phyloP scores from a whole-genome alignment of 495 filamentous ascomycete species.

The Parathielavia hyrcaniae region DNA sequence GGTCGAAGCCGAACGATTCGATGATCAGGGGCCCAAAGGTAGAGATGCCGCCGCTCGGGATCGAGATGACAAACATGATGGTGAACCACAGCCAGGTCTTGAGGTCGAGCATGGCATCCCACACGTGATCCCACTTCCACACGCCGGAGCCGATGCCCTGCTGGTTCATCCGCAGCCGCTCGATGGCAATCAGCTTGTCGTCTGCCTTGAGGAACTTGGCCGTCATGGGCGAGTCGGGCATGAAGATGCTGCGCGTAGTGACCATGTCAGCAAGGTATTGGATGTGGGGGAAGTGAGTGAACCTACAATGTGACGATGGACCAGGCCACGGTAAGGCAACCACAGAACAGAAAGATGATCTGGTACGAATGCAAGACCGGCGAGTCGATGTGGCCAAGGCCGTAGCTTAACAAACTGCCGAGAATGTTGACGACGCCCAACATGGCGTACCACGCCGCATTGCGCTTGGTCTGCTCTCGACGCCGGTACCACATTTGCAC shows the following conservation, averaged over 20 bases:
- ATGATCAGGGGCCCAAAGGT: constrained; percentile 4
- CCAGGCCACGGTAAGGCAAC: background rate
- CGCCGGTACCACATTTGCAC: constrained; percentile 6
- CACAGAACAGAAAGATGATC: background rate
- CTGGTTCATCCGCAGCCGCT: constrained; percentile 5
- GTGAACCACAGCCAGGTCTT: constrained; percentile 2
- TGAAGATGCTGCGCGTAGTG: background rate
- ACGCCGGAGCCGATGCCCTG: constrained; percentile 1
- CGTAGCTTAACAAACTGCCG: background rate
- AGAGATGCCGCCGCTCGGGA: constrained; percentile 3
- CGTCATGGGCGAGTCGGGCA: constrained; percentile 4
- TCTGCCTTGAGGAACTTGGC: background rate
- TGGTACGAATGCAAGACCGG: background rate
- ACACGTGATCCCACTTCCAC: constrained; percentile 2
- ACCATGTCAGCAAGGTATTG: background rate
- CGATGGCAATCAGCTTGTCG: constrained; percentile 8
- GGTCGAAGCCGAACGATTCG: constrained; percentile 3
- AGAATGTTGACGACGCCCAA: constrained; percentile 1
- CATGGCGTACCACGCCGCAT: constrained; percentile 5
- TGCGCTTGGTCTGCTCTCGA: constrained; percentile 1
- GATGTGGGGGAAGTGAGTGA: background rate
- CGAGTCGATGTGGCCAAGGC: background rate
- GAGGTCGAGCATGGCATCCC: constrained; percentile 2
- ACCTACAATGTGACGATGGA: constrained; percentile 3
- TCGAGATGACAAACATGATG: constrained; percentile 6